These are phyloP conservation scores for Plasmopara viticola DNA, from an alignment of 352 stramenopile genomes.

Conservation along the genomic window DNA sequence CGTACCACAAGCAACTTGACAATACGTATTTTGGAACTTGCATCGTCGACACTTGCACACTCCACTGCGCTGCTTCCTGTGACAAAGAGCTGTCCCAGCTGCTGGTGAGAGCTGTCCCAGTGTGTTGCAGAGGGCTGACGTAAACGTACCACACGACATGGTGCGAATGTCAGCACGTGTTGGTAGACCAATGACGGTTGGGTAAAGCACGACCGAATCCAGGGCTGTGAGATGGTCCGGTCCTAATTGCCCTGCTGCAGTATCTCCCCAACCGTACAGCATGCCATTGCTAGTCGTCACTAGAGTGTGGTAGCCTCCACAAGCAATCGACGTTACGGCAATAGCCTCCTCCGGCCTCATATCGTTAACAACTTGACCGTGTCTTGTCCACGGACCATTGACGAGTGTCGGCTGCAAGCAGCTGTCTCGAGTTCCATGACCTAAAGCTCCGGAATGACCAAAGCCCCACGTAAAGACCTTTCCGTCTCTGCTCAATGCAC, in stretches of 20 bases:
- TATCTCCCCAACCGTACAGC: constrained; percentile 76
- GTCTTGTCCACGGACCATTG: constrained; percentile 19
- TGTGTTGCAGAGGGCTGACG: constrained; percentile 40
- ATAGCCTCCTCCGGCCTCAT: neutral
- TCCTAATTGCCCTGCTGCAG: constrained; percentile 63
- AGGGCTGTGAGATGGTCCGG: constrained; percentile 32
- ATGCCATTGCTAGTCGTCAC: constrained; percentile 36
- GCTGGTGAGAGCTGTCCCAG: constrained; percentile 57
- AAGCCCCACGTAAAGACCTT: constrained; percentile 85
- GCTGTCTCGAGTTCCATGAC: constrained; percentile 57
- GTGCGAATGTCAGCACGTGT: constrained; percentile 25
- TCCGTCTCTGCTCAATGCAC: constrained; percentile 48
- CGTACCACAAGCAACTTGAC: constrained; percentile 55
- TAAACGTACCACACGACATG: constrained; percentile 63
- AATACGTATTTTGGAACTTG: constrained; percentile 36
- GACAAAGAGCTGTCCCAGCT: constrained; percentile 34
- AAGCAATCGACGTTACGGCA: constrained; percentile 38
- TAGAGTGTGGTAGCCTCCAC: constrained; percentile 74
- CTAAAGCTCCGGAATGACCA: constrained; percentile 72
- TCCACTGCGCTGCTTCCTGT: too few species aligned
- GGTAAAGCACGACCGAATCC: constrained; percentile 53
- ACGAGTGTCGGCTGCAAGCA: constrained; percentile 36
- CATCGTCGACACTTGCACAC: constrained; percentile 47
- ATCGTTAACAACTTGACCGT: constrained; percentile 10
- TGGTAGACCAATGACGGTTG: constrained; percentile 35